Base-by-base conservation (phyloP, 2,329 filamentous ascomycete species). In the Herpotrichia juniperi region DNA sequence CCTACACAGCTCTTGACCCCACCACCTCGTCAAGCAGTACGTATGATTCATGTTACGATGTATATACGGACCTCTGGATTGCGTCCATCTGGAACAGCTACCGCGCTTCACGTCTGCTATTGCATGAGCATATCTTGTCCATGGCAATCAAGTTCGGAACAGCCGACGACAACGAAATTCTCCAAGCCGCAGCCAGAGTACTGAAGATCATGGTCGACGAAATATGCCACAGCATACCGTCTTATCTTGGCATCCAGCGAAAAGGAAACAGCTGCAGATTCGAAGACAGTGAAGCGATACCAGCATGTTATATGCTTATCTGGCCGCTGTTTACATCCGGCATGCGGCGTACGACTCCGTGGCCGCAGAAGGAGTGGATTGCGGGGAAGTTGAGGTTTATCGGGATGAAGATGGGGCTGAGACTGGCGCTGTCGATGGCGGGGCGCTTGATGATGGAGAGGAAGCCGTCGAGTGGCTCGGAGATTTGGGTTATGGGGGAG, bases 81-180 rank as follows among this genome's bases (percentile, higher is more conserved):
- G 39, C 39, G n/a, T 42, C 39, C 6, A 7, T 25, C n/a, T 42
- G 39, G 39, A 42, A 42, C n/a, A 42, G 24, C 39, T 42, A 42
- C n/a, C 39, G 39, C 16, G 4, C 39, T 16, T 25, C 39, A n/a
- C 39, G 39, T 10, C 21, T 42, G 14, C 19, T 42, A 12, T 12
- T 42, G 26, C 21, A 42, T 25, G 39, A 42, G n/a, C 39, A 42
- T 26, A 42, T 42, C 8, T 8, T 42, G 39, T 42, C 39, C 21
- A 42, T 14, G 14, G 14, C 17, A 4, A 9, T 42, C 10, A 42
- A 42, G 17, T 42, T 6, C 17, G 39, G 39, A 16, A 6, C 39
- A 28, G 10, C 24, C 8, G 24, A 25, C n/a, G 39, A 42, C 7
- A 42, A 25, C 21, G 12, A 26, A 14, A 25, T 25, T 11, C 21